Evolutionary conservation across 768 basidiomycete genomes (phyloP), one percentile per base, ranked within the genome.

Genomic region (Boletus eberwhitei): DNA sequence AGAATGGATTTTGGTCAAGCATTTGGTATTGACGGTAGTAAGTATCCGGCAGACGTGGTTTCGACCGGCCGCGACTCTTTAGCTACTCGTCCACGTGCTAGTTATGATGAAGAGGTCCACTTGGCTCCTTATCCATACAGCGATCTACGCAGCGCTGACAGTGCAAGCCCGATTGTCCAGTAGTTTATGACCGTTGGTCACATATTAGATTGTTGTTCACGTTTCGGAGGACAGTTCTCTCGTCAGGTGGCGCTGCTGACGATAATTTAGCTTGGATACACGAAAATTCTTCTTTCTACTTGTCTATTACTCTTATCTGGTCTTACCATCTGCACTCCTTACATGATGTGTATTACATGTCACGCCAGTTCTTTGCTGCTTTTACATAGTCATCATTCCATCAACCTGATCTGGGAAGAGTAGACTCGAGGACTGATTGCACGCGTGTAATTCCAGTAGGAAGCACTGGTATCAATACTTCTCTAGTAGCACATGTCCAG

Each of bases 51-150:
- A 34, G 57, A 59, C 29, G 42, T 49, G 36, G 47, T 32, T 42
- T 47, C 52, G 12, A 45, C 51, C 31, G 38, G 44, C 31, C 41
- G 38, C 26, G 53, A 54, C 50, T 51, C 59, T 40, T 46, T 55
- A n/a, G 52, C 31, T 21, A 37, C 54, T 42, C 63, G 48, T 41
- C 55, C 57, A 24, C 57, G 55, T 42, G 39, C 61, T 29, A 75
- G 75, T 64, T 74, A 72, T 42, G 77, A 76, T 48, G 77, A 78
- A 62, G 70, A 72, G 39, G 70, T 77, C 45, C 69, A 67, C 41
- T 67, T 78, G 57, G 70, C 76, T 44, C 70, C 74, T 31, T 78
- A 78, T 46, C 59, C 62, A 11, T 69, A 64, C 29, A 41, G 17
- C 22, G 49, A 66, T 11, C 6, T 32, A 13, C 54, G 36, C 36